A percentile compares a stretch with the other conserved stretches of the same genome.
These are phyloP conservation scores for Grigorovia jiainica DNA, from an alignment of 805 yeast species.

Conservation along the genomic window DNA sequence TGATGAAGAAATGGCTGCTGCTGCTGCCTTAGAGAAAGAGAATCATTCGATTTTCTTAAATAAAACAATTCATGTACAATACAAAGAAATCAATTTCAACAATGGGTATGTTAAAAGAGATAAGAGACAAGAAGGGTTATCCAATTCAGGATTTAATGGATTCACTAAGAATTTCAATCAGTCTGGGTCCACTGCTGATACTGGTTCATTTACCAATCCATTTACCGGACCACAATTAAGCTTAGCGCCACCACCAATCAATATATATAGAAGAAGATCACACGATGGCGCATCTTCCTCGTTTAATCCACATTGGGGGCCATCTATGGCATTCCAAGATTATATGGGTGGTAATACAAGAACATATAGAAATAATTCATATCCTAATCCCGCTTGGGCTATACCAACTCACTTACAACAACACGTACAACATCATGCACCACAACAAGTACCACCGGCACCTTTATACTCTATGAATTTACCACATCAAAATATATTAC, in stretches of 20 bases:
- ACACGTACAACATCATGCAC: neutral
- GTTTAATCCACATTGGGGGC: neutral
- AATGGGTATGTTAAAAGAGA: slow-evolving; percentile 18
- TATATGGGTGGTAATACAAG: slow-evolving; percentile 11
- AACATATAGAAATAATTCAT: slow-evolving; percentile 16
- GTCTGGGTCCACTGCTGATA: no score
- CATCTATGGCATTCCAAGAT: slow-evolving; percentile 2
- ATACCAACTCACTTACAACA: neutral
- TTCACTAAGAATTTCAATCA: no score
- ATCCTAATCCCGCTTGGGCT: slow-evolving; percentile 11
- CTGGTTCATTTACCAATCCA: neutral
- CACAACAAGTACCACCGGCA: neutral
- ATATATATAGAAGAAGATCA: slow-evolving; percentile 40
- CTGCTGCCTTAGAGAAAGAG: slow-evolving; percentile 77
- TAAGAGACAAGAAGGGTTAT: slow-evolving; percentile 11
- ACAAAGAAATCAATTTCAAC: slow-evolving; percentile 48
- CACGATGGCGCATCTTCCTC: neutral
- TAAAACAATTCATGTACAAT: slow-evolving; percentile 78
- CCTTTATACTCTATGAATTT: neutral
- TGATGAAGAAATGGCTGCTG: slow-evolving; percentile 61
- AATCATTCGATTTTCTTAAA: slow-evolving; percentile 69
- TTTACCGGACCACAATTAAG: slow-evolving; percentile 33
- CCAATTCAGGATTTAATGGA: slow-evolving; percentile 5
- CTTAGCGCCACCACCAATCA: slow-evolving; percentile 78
- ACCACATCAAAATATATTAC: neutral